These are phyloP conservation scores for Amanita inopinata DNA, from an alignment of 768 basidiomycete genomes.

Conservation along the genomic window DNA sequence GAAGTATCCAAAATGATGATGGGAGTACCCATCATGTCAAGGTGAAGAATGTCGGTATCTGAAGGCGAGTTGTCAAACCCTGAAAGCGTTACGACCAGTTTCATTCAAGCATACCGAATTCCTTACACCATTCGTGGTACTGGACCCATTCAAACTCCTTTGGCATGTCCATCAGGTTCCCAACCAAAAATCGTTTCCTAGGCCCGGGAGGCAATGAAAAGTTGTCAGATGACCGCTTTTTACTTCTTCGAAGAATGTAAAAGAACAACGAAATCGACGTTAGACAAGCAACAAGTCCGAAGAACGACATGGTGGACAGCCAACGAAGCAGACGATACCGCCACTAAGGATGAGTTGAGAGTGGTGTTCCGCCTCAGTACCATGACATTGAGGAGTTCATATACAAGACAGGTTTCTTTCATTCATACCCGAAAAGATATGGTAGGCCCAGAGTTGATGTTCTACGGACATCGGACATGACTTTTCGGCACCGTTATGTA, in stretches of 20 bases:
- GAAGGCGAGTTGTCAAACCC: neutral
- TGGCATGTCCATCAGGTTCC: constrained; percentile 4
- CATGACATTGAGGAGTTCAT: too few species aligned
- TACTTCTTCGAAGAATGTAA: neutral
- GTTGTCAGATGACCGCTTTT: neutral
- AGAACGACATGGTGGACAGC: neutral
- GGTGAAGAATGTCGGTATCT: constrained; percentile 11
- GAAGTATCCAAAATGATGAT: constrained; percentile 13
- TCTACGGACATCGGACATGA: too few species aligned
- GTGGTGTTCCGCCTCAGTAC: too few species aligned
- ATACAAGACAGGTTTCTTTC: too few species aligned
- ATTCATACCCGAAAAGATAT: too few species aligned
- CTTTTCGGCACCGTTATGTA: too few species aligned
- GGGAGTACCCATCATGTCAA: constrained; percentile 11
- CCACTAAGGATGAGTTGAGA: neutral
- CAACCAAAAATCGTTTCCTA: neutral
- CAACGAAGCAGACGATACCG: neutral
- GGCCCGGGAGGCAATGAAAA: constrained; percentile 4
- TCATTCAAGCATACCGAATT: neutral
- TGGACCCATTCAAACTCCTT: neutral
- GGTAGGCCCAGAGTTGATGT: too few species aligned
- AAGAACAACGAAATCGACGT: neutral
- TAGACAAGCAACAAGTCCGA: neutral
- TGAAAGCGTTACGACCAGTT: neutral
- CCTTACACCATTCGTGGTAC: neutral